phyloP scores from a whole-genome alignment of 257 asterid species.

The Thymus quinquecostatus region DNA sequence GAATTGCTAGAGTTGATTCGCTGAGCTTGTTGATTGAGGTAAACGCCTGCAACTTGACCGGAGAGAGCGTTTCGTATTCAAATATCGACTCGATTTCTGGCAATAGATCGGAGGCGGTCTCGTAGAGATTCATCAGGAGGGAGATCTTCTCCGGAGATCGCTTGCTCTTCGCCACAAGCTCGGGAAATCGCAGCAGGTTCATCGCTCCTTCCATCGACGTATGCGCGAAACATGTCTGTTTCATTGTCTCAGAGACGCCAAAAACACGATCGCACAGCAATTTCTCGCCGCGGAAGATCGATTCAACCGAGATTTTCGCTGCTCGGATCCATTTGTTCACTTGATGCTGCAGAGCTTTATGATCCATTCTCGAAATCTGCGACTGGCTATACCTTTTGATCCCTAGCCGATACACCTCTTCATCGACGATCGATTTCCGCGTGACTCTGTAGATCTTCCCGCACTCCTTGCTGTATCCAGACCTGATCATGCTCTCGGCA shows the following conservation, averaged over 20 bases:
- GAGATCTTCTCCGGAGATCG: slow-evolving; percentile 47
- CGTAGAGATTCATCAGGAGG: slow-evolving; percentile 37
- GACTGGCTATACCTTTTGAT: slow-evolving; percentile 39
- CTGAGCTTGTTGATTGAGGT: slow-evolving; percentile 51
- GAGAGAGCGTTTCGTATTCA: slow-evolving; percentile 46
- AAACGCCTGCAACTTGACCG: slow-evolving; percentile 57
- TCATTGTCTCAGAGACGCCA: slow-evolving; percentile 45
- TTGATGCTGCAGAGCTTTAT: slow-evolving; percentile 42
- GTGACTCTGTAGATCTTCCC: slow-evolving; percentile 47
- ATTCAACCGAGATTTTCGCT: slow-evolving; percentile 48
- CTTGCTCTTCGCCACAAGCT: slow-evolving; percentile 50
- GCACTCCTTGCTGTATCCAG: slow-evolving; percentile 72
- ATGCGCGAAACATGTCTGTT: slow-evolving; percentile 58
- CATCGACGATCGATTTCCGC: slow-evolving; percentile 60
- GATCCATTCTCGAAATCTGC: slow-evolving; percentile 48
- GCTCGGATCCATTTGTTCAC: slow-evolving; percentile 50
- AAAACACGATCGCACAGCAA: slow-evolving; percentile 65
- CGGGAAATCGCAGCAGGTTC: slow-evolving; percentile 61
- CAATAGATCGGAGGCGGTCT: slow-evolving; percentile 47
- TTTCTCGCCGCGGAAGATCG: slow-evolving; percentile 60
- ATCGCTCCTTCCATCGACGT: slow-evolving; percentile 50
- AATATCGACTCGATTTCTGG: slow-evolving; percentile 67
- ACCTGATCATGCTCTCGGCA: slow-evolving; percentile 62
- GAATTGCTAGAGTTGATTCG: slow-evolving; percentile 40
- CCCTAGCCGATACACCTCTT: slow-evolving; percentile 57